Evolutionary conservation across 768 basidiomycete species (phyloP).

Genomic region (Myochromella boudieri): DNA sequence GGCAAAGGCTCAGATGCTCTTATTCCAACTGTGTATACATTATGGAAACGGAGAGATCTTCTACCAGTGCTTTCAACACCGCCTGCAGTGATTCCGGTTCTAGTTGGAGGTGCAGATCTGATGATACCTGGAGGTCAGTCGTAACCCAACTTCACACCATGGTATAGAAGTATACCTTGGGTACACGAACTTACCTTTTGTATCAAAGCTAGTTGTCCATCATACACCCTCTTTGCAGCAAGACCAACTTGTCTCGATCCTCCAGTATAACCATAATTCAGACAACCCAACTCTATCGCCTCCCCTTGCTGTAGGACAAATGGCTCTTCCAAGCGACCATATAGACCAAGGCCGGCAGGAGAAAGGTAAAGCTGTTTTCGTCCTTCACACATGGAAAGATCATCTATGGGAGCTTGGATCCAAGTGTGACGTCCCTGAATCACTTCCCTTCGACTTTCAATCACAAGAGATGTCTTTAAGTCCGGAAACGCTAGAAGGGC

Average conservation of each 20-base stretch:
- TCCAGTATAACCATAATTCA: slow-evolving; percentile 41
- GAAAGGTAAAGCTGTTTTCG: slow-evolving; percentile 77
- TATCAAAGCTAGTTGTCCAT: slow-evolving; percentile 58
- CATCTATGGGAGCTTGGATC: slow-evolving; percentile 70
- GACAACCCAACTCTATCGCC: slow-evolving; percentile 39
- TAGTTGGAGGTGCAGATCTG: slow-evolving; percentile 80
- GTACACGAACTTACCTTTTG: slow-evolving; percentile 9
- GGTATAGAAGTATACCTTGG: background rate
- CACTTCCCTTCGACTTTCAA: slow-evolving; percentile 23
- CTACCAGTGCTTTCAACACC: slow-evolving; percentile 76
- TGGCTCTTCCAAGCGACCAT: slow-evolving; percentile 56
- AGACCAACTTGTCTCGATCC: slow-evolving; percentile 62
- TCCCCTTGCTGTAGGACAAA: slow-evolving; percentile 75
- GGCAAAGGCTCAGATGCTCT: slow-evolving; percentile 68
- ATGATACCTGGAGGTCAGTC: slow-evolving; percentile 84
- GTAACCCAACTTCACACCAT: too few relatives aligned
- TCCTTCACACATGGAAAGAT: slow-evolving; percentile 79
- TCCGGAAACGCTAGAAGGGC: slow-evolving; percentile 18
- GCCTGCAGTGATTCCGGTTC: slow-evolving; percentile 63
- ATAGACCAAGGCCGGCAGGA: slow-evolving; percentile 39
- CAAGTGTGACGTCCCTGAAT: slow-evolving; percentile 57
- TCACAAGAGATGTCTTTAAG: background rate
- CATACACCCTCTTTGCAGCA: slow-evolving; percentile 40
- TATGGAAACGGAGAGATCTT: slow-evolving; percentile 73
- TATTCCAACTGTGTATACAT: slow-evolving; percentile 79